Percentiles rank a stretch among this genome's conserved stretches.
Conservation (phyloP, 305 asterid genomes). For the Solanum hybrid region DNA sequence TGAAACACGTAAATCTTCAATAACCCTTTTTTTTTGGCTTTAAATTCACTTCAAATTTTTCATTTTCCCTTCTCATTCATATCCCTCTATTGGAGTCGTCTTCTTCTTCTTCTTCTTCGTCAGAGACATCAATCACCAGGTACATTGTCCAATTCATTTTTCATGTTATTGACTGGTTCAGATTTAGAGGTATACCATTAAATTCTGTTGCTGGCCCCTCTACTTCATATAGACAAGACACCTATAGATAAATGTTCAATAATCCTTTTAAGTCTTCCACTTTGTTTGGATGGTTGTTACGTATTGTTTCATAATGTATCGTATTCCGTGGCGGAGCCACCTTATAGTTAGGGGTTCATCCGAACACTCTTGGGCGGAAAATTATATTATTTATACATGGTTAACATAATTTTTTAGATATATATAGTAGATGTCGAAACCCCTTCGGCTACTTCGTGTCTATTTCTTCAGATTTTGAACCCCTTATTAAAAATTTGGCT, state of each 20-base stretch:
- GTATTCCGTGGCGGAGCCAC: neutral
- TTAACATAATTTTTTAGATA: neutral
- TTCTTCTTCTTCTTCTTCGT: neutral
- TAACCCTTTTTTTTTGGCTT: neutral
- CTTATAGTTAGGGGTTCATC: neutral
- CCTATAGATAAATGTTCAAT: neutral
- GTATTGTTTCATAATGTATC: neutral
- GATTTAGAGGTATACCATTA: neutral
- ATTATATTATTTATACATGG: too few species aligned
- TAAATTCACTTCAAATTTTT: neutral
- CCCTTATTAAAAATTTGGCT: neutral
- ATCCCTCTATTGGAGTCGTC: neutral
- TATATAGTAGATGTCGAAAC: neutral
- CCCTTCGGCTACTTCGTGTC: neutral
- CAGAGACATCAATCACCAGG: neutral
- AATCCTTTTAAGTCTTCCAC: neutral
- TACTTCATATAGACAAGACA: neutral
- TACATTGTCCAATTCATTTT: neutral
- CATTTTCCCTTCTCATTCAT: neutral
- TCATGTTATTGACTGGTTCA: neutral
- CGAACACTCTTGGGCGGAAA: too few species aligned
- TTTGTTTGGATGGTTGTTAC: neutral
- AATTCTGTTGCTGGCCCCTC: neutral
- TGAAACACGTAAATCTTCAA: neutral
- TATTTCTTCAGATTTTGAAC: neutral